Evolutionary conservation across 352 stramenopile species (phyloP).

Genomic region (Globisporangium irregulare): DNA sequence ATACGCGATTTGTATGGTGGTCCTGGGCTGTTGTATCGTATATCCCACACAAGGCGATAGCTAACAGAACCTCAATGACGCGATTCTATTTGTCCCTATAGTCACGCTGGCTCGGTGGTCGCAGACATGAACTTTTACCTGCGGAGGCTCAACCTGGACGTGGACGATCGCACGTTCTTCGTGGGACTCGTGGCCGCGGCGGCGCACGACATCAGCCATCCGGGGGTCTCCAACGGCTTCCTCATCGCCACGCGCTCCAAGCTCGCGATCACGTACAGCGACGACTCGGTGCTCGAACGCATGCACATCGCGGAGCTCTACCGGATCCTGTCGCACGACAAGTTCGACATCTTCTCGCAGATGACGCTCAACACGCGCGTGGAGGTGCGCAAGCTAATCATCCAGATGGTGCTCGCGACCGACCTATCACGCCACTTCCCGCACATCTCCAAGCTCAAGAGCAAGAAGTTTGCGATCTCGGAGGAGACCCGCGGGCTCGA

Average conservation of each 20-base stretch:
- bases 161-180: constrained; percentile 53
- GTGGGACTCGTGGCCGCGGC: constrained; percentile 80
- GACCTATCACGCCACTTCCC: constrained; percentile 73
- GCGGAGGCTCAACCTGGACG: constrained; percentile 47
- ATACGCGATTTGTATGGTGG: not conserved
- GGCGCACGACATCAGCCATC: constrained; percentile 91
- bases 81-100: constrained; percentile 14
- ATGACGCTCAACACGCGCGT: constrained; percentile 30
- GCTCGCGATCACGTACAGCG: constrained; percentile 92
- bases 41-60: not conserved
- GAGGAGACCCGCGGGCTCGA: constrained; percentile 48
- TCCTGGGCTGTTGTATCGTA: not conserved
- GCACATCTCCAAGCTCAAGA: constrained; percentile 71
- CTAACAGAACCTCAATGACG: constrained; percentile 3
- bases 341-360: constrained; percentile 59
- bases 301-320: constrained; percentile 74
- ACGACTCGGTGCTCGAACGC: constrained; percentile 83
- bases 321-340: constrained; percentile 56
- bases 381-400: constrained; percentile 64
- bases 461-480: constrained; percentile 52
- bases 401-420: constrained; percentile 76
- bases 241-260: constrained; percentile 86
- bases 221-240: constrained; percentile 90
- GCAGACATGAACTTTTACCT: constrained; percentile 70
- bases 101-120: constrained; percentile 59